Evolutionary conservation across 2,329 filamentous ascomycete genomes (phyloP), one percentile per base, ranked within the genome.

Genomic region (Rutstroemia sydowiana): DNA sequence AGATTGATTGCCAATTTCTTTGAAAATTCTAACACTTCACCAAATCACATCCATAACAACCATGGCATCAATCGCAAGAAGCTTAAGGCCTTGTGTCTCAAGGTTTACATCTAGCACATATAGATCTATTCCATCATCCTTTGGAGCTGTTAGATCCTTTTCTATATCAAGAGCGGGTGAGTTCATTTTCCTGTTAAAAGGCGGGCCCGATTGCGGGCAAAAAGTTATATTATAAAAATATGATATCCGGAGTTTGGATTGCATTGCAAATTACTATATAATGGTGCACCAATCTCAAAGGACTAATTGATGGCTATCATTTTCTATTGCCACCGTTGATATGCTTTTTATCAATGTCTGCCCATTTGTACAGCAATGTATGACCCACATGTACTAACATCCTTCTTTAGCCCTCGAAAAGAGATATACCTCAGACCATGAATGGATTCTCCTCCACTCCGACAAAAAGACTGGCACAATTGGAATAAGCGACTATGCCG

Each of bases 381-480:
- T 14, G 18, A 13, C 37, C 6, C 23, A 45, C 32, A 9, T 11
- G 23, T 51, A 31, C 48, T 51, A 23, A 51, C 14, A 14, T 30
- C 11, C 18, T 30, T 30, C 31, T n/a, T 16, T n/a, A 51, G 48
- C 34, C 39, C 39, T 51, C 26, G 20, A 47, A 59, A 92, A 93
- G 74, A 88, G 85, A 70, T 98, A 95, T 77, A 96, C 93, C 59
- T 86, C 91, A 70, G 92, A 96, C 68, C 93, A 98, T 77, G 93
- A 98, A 76, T 98, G 93, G 93, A 84, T 98, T 69, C 90, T 96
- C 71, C 75, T 95, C 55, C 85, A 84, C 52, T 82, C 81, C 47
- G 87, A 95, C 72, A 83, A 85, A 69, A 92, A 87, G 71, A 85
- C 84, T 45, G 91, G 88, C 75, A 81, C 78, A 47, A 75, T 84